phyloP scores from a whole-genome alignment of 1,284 basidiomycete genomes.

The Coniferiporia sulphurascens region DNA sequence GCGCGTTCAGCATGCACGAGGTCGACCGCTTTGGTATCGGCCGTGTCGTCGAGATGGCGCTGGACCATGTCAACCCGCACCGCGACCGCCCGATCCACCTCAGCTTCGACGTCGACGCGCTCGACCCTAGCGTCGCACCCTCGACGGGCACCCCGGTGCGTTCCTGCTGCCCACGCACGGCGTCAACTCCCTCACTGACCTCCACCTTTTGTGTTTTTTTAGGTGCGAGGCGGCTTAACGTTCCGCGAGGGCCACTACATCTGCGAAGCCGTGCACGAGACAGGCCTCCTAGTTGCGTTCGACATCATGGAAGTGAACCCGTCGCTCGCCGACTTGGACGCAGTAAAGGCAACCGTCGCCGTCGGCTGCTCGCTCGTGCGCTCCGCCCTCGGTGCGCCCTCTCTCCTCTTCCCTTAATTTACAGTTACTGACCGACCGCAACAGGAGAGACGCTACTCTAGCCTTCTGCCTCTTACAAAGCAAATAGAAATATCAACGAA shows the following conservation, averaged over 20 bases:
- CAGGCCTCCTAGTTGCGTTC: slow-evolving; percentile 85
- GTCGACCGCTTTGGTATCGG: slow-evolving; percentile 97
- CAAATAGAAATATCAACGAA: too few species aligned
- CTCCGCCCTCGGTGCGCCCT: slow-evolving; percentile 73
- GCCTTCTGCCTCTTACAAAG: background rate
- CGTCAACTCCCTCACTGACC: too few species aligned
- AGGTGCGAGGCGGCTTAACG: slow-evolving; percentile 92
- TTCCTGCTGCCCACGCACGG: too few species aligned
- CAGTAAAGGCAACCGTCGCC: slow-evolving; percentile 84
- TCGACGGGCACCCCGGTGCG: slow-evolving; percentile 84
- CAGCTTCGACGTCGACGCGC: slow-evolving; percentile 94
- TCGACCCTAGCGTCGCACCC: slow-evolving; percentile 92
- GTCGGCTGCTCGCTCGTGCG: slow-evolving; percentile 92
- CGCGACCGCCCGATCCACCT: slow-evolving; percentile 87
- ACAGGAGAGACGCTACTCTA: background rate
- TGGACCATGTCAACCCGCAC: slow-evolving; percentile 89
- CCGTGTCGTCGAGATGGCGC: slow-evolving; percentile 90
- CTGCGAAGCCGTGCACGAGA: slow-evolving; percentile 92
- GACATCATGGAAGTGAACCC: slow-evolving; percentile 99
- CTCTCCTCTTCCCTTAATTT: background rate
- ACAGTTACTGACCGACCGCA: background rate
- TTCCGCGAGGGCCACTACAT: slow-evolving; percentile 99
- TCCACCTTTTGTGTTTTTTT: too few species aligned
- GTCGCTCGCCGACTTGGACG: slow-evolving; percentile 67
- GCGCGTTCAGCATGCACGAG: slow-evolving; percentile 97